These are phyloP conservation scores for Dichotomopilus funicola DNA, from an alignment of 2,329 filamentous ascomycete species.

Conservation along the genomic window DNA sequence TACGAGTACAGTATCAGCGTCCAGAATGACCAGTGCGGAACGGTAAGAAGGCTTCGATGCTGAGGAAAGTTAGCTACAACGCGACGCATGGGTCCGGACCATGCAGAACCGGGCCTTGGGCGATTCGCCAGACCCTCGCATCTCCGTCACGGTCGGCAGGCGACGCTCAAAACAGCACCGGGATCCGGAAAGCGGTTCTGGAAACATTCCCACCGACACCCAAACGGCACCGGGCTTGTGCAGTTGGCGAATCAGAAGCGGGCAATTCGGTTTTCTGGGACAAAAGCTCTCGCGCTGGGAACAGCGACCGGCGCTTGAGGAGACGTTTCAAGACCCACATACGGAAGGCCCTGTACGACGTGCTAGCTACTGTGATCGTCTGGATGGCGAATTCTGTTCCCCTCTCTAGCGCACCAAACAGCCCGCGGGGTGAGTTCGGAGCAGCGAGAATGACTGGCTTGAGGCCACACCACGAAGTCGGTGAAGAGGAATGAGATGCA, in stretches of 20 bases:
- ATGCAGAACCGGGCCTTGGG: constrained; percentile 15
- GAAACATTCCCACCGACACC: constrained; percentile 13
- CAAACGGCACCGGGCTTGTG: background rate
- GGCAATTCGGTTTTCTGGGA: constrained; percentile 22
- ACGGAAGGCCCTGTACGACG: background rate
- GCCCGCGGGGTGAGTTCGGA: constrained; percentile 3
- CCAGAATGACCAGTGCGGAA: constrained; percentile 18
- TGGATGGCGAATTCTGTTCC: constrained; percentile 8
- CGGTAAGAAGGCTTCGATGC: constrained; percentile 6
- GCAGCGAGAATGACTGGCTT: constrained; percentile 26
- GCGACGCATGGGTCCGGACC: constrained; percentile 9
- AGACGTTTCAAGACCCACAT: background rate
- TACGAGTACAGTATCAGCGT: constrained; percentile 24
- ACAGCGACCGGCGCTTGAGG: constrained; percentile 17
- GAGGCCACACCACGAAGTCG: constrained; percentile 35
- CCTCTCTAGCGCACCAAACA: constrained; percentile 2
- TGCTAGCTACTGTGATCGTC: constrained; percentile 2
- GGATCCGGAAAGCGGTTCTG: constrained; percentile 11
- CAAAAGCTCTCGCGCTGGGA: constrained; percentile 17
- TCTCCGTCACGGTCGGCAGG: constrained; percentile 17
- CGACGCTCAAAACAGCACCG: constrained; percentile 6
- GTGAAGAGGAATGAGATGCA: constrained; percentile 41
- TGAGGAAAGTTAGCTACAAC: background rate
- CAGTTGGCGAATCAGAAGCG: constrained; percentile 25
- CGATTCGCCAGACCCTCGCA: constrained; percentile 22